phyloP scores from a whole-genome alignment of 108 stramenopile species.

The Nitzschia inconspicua region DNA sequence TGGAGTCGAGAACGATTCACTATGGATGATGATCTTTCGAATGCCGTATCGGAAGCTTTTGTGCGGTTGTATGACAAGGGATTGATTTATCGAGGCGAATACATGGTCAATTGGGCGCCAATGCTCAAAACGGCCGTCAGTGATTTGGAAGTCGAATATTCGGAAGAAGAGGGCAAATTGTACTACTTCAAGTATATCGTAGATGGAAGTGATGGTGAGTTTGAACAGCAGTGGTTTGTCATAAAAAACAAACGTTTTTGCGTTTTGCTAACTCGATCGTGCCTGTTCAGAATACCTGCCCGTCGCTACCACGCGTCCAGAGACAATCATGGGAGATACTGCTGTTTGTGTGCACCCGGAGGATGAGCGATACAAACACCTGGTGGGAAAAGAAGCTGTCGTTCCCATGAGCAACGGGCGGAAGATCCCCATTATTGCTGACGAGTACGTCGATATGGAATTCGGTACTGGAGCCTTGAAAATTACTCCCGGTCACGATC shows the following conservation, averaged over 20 bases:
- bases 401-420: constrained; percentile 86
- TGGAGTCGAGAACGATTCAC: constrained; percentile 98
- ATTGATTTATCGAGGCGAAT: constrained; percentile 90
- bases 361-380: constrained; percentile 88
- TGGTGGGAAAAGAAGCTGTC: constrained; percentile 85
- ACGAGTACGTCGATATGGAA: constrained; percentile 95
- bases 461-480: constrained; percentile 97
- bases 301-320: constrained; percentile 93
- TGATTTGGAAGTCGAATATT: constrained; percentile 95
- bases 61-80: constrained; percentile 93
- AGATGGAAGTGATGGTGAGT: constrained; percentile 64
- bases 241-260: neutral
- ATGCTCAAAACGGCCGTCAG: constrained; percentile 95
- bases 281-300: constrained; percentile 66
- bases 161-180: constrained; percentile 90
- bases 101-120: constrained; percentile 99
- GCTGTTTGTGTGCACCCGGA: constrained; percentile 95
- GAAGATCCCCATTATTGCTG: constrained; percentile 87
- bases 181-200: constrained; percentile 96
- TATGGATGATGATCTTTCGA: constrained; percentile 83
- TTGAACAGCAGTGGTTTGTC: neutral
- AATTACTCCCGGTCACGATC: constrained; percentile 96
- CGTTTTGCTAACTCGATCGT: neutral
- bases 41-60: constrained; percentile 95
- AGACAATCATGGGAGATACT: constrained; percentile 95